Percentiles rank a stretch among this genome's conserved stretches.
These are phyloP conservation scores for Cladorrhinum sp. DNA, from an alignment of 2,329 filamentous ascomycete genomes.

Conservation along the genomic window DNA sequence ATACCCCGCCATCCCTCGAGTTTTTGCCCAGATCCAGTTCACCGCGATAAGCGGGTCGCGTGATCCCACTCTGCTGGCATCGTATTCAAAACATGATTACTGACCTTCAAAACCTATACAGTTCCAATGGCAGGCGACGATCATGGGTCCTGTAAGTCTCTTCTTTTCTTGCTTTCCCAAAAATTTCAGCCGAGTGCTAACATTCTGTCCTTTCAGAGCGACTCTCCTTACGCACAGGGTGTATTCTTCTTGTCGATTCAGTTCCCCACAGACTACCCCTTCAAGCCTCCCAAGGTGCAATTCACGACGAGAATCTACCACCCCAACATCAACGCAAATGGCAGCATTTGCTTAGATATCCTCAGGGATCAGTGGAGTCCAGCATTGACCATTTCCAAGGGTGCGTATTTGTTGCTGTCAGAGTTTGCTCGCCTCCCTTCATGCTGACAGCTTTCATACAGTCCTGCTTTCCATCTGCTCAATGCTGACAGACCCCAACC, in stretches of 20 bases:
- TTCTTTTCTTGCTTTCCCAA: constrained; percentile 28
- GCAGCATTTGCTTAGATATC: constrained; percentile 98
- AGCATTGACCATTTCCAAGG: constrained; percentile 97
- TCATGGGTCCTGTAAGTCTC: constrained; percentile 99
- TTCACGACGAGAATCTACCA: constrained; percentile 99
- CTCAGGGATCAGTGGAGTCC: constrained; percentile 99
- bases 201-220: constrained; percentile 54
- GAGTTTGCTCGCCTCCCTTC: background rate
- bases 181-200: constrained; percentile 9
- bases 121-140: constrained; percentile 99
- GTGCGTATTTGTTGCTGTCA: constrained; percentile 47
- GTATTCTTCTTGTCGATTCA: constrained; percentile 99
- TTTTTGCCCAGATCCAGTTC: constrained; percentile 2
- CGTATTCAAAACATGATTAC: constrained; percentile 10
- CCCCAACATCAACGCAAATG: constrained; percentile 99
- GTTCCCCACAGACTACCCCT: constrained; percentile 99
- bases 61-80: background rate
- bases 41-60: background rate
- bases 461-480: constrained; percentile 98
- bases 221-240: constrained; percentile 96
- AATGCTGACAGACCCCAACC: constrained; percentile 99
- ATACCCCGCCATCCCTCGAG: constrained; percentile 28
- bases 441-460: constrained; percentile 36
- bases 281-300: constrained; percentile 99
- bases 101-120: constrained; percentile 40